Percentiles rank a stretch among this genome's conserved stretches.
phyloP scores from a whole-genome alignment of 2,329 filamentous ascomycete genomes.

The Parastagonospora avenae region DNA sequence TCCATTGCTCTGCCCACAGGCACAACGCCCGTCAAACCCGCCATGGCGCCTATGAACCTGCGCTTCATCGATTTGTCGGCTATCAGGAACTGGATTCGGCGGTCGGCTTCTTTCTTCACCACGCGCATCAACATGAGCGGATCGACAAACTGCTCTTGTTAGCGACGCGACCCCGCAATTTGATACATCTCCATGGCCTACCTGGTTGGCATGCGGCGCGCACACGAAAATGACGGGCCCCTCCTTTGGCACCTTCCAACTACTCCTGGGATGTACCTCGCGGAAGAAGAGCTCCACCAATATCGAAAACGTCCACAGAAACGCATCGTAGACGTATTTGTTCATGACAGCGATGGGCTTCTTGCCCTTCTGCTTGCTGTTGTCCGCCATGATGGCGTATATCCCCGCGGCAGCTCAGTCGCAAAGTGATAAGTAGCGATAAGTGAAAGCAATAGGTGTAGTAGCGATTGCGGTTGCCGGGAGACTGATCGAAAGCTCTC shows the following conservation, averaged over 20 bases:
- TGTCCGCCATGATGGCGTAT: slow-evolving; percentile 15
- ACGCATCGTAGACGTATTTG: slow-evolving; percentile 76
- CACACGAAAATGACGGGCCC: slow-evolving; percentile 95
- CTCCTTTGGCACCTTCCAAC: slow-evolving; percentile 89
- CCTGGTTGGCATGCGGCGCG: slow-evolving; percentile 86
- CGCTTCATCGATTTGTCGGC: slow-evolving; percentile 94
- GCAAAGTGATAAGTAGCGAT: slow-evolving; percentile 8
- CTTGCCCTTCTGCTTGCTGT: slow-evolving; percentile 33
- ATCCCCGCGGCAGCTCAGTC: slow-evolving; percentile 1
- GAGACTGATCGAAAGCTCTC: not conserved
- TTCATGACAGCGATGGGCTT: slow-evolving; percentile 61
- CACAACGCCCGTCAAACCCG: slow-evolving; percentile 83
- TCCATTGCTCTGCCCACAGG: slow-evolving; percentile 94
- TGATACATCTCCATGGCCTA: slow-evolving; percentile 7
- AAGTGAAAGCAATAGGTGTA: slow-evolving; percentile 4
- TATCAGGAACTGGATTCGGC: slow-evolving; percentile 89
- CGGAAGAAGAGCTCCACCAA: slow-evolving; percentile 97
- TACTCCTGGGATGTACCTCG: slow-evolving; percentile 91
- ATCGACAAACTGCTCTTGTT: slow-evolving; percentile 77
- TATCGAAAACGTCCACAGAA: slow-evolving; percentile 78
- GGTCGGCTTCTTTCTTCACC: slow-evolving; percentile 81
- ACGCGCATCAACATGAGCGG: slow-evolving; percentile 92
- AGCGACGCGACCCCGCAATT: not conserved
- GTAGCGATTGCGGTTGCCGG: slow-evolving; percentile 10
- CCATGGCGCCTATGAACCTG: slow-evolving; percentile 84